Evolutionary conservation across 2,329 filamentous ascomycete species (phyloP), one percentile per base, ranked within the genome.

Genomic region (Talaromyces sp.): DNA sequence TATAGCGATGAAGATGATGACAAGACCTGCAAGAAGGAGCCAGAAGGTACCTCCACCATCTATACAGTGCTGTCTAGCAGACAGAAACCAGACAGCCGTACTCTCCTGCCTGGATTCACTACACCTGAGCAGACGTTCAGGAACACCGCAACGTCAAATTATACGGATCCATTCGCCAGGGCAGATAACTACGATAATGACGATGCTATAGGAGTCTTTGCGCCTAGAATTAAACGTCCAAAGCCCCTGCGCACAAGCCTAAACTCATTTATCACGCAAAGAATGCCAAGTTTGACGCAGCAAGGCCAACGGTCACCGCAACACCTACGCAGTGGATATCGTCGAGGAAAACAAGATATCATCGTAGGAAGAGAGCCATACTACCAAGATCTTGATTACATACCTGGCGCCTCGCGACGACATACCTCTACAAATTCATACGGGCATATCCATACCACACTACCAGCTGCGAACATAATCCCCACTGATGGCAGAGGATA

Each of bases 241-340:
- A 25, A 11, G 22, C n/a, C n/a, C 52, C 22, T 37, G 8, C 52
- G 52, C 5, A 2, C n/a, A 37, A 22, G 13, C 11, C 4, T 10
- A 37, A 58, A 57, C 4, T 19, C 11, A 15, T 19, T 13, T 13
- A 1, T 13, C n/a, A 8, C 31, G 5, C 45, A 31, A 15, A 45
- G 43, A 11, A 7, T 59, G 15, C 62, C 54, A 4, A 59, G 54
- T 3, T 43, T 59, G 54, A 63, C 54, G 6, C 19, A 47, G 10
- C 54, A 33, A 43, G 54, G 52, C 17, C 27, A 41, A 3, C 54
- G 45, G n/a, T 37, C 41, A n/a, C 62, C 62, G 4, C 60, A 64
- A 11, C 11, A 50, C 22, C 7, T 61, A 19, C 43, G 43, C 4
- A 50, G 1, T 37, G 52, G 52, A 4, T 37, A 60, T 5, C 57